Evolutionary conservation across 2,329 filamentous ascomycete species (phyloP), one percentile per base, ranked within the genome.

Genomic region (Cladophialophora chaetospira): DNA sequence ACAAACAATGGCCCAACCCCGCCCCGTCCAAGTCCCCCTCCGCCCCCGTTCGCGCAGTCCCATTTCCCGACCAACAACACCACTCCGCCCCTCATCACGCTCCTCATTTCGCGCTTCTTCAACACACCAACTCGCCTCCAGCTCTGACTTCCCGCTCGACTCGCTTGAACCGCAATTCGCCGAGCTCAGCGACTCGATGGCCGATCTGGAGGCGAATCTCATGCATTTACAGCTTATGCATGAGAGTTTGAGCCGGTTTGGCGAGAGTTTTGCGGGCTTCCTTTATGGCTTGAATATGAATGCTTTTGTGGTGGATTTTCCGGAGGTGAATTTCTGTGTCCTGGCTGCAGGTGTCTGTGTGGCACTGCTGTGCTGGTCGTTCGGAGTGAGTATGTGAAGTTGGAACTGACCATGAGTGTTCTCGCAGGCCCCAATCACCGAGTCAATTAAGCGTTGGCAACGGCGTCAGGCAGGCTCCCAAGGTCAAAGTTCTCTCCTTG

Each of bases 271-370:
- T 73, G 91, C 91, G 1, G 91, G 88, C 66, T 97, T 99, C 68
- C 76, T 99, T 43, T 99, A 97, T 68, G 94, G 94, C 1, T 73
- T 99, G 71, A 97, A 97, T 70, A 97, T 99, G 92, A 97, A 97
- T 73, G 94, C 94, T 1, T 99, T 97, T 71, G 97, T 93, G 72
- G 92, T 97, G 28, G 94, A 99, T 72, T 99, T 97, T 64, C 89
- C 91, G 0, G 94, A 99, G 84, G 91, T 91, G 75, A 49, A 71
- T 54, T 26, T 45, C 11, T 11, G 38, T 21, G 45, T 35, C 2
- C 25, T 2, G 2, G 25, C 45, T 53, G 53, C 42, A 9, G n/a
- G 38, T 29, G 29, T 45, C 11, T 38, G 10, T 19, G 50, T 0
- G 3, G 8, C 17, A 53, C 59, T 42, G 63, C 31, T 13, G 36